Evolutionary conservation across 495 filamentous ascomycete species (phyloP), one percentile per base, ranked within the genome.

Genomic region (Glarea lozoyensis): DNA sequence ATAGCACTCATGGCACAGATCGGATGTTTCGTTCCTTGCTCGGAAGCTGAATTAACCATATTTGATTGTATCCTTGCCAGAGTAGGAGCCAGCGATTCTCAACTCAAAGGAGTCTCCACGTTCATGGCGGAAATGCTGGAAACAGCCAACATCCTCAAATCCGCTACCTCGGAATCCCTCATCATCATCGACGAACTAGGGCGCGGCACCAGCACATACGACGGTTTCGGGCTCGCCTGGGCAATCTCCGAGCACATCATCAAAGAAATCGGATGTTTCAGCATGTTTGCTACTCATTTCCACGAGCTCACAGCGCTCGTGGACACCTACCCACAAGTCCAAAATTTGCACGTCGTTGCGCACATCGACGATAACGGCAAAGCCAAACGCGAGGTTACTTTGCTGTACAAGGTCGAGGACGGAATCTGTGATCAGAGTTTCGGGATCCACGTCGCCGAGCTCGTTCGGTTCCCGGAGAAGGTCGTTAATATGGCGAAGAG

Each of bases 101-200:
- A 97, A 59, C 78, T 99, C 27, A 99, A 99, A 64, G 92, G 92
- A 25, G 93, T 99, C 6, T 94, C 87, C 30, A 99, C 92, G 0
- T 99, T 99, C 70, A 99, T 99, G 93, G 93, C 93, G 0, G 92
- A 99, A 67, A 99, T 99, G 92, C 74, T 99, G 19, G 92, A 99
- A 58, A 99, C 92, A 0, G 86, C 92, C 43, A 96, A 95, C 55
- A 99, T 99, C 48, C 83, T 99, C 57, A 97, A 97, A 64, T 89
- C 85, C 3, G 92, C 92, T 2, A 97, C 92, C 1, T 80, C 80
- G 6, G 92, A 97, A 54, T 89, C 83, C 4, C 71, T 99, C 39
- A 94, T 99, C 59, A 95, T 99, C 63, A 94, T 97, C 54, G 93
- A 99, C 64, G 92, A 99, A 64, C 79, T 99, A n/a, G 92, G 92